Conservation (phyloP, 176 grass and related monocot genomes). For the Oryza glaberrima region DNA sequence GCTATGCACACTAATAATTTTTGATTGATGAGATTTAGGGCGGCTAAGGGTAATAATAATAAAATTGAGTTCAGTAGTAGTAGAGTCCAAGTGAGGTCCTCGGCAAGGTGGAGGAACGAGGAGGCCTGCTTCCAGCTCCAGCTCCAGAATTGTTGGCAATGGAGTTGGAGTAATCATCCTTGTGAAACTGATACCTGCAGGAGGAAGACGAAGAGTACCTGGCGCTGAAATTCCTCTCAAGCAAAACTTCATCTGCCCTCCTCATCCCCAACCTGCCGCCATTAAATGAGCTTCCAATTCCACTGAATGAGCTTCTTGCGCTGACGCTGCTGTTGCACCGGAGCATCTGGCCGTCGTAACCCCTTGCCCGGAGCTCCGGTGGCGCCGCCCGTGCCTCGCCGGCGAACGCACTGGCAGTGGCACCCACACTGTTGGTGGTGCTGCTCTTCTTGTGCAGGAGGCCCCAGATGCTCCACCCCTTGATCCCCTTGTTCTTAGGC, state of each 20-base stretch:
- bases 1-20: neutral
- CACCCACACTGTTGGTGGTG: neutral
- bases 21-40: neutral
- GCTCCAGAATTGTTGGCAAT: neutral
- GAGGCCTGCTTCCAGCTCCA: neutral
- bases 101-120: neutral
- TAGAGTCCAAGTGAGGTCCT: neutral
- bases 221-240: constrained; percentile 71
- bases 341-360: constrained; percentile 60
- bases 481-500: constrained; percentile 68
- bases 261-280: constrained; percentile 41
- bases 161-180: neutral
- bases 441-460: constrained; percentile 66
- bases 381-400: no score
- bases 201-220: constrained; percentile 41
- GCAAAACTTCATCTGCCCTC: constrained; percentile 59
- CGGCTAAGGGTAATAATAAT: no score
- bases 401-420: neutral
- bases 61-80: neutral
- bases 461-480: constrained; percentile 81
- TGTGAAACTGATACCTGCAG: neutral
- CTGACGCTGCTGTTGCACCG: constrained; percentile 80
- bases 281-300: constrained; percentile 2
- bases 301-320: constrained; percentile 62
- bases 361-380: constrained; percentile 54